These are phyloP conservation scores for Calycina herbarum DNA, from an alignment of 2,329 filamentous ascomycete species.

Conservation along the genomic window DNA sequence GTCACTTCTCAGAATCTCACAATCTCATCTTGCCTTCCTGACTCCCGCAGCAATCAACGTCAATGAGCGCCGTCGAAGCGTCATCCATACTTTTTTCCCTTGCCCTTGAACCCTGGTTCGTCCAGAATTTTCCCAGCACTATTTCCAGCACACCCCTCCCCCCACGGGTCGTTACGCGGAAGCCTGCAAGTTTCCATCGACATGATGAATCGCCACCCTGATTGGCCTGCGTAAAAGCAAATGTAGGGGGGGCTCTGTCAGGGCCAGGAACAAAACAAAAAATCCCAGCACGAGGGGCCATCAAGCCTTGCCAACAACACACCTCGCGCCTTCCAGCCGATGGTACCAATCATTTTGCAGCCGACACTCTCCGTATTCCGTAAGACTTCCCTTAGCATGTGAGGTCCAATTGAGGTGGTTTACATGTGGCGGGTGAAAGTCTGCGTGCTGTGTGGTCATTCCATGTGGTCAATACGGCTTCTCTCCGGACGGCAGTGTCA, in stretches of 20 bases:
- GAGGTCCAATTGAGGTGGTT: too few species aligned
- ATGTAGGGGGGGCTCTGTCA: conserved; percentile 13
- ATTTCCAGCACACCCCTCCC: conserved; percentile 7
- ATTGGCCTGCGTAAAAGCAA: conserved; percentile 14
- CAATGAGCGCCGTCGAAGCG: conserved; percentile 1
- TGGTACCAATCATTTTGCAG: background rate
- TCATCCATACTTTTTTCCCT: conserved; percentile 2
- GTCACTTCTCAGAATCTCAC: conserved; percentile 12
- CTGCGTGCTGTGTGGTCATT: conserved; percentile 1
- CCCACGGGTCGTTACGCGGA: conserved; percentile 11
- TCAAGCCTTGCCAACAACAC: conserved; percentile 8
- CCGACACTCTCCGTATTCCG: conserved; percentile 1
- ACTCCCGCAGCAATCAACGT: conserved; percentile 2
- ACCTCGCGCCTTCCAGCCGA: background rate
- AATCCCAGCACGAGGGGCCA: background rate
- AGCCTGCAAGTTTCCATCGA: conserved; percentile 18
- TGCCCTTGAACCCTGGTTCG: background rate
- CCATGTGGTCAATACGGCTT: conserved; percentile 5
- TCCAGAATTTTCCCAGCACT: conserved; percentile 10
- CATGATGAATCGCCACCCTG: conserved; percentile 1
- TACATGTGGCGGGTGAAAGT: background rate
- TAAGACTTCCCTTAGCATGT: background rate
- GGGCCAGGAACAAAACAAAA: conserved; percentile 20
- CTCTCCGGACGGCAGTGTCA: conserved; percentile 9
- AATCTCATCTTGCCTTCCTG: conserved; percentile 1